phyloP scores from a whole-genome alignment of 164 flowering plant genomes.

The Chimonanthus praecox region DNA sequence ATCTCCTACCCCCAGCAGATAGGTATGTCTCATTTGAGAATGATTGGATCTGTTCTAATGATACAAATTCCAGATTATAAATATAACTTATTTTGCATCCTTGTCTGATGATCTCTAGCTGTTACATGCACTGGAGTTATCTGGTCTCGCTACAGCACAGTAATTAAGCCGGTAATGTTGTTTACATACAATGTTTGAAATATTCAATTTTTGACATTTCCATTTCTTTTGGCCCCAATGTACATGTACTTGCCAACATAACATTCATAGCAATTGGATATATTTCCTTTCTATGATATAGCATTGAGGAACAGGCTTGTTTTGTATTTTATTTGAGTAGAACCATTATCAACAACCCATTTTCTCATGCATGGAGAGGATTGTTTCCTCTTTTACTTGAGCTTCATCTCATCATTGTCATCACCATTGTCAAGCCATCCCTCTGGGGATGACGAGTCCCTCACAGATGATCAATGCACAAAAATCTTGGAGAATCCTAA shows the following conservation, averaged over 20 bases:
- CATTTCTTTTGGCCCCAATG: neutral
- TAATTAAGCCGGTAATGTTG: constrained; percentile 71
- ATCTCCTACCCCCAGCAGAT: constrained; percentile 69
- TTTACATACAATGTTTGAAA: neutral
- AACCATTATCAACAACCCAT: too few species aligned
- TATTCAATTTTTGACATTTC: neutral
- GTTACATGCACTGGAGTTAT: constrained; percentile 52
- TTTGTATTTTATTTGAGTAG: too few species aligned
- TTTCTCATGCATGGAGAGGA: neutral
- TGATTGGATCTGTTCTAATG: neutral
- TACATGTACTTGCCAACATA: neutral
- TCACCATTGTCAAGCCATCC: too few species aligned
- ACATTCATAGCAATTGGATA: neutral
- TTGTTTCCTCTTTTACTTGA: neutral
- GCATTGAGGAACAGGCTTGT: neutral
- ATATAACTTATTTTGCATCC: neutral
- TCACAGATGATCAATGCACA: too few species aligned
- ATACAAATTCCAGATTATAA: constrained; percentile 6
- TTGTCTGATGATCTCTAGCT: constrained; percentile 8
- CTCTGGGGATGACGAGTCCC: too few species aligned
- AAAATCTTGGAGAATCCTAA: neutral
- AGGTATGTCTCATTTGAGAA: constrained; percentile 25
- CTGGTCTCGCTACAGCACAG: constrained; percentile 81
- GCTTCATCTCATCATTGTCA: too few species aligned
- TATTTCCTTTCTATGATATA: neutral